A percentile compares a stretch with the other conserved stretches of the same genome.
Conservation (phyloP, 208 protist genomes). For the Crithidia bombi region DNA sequence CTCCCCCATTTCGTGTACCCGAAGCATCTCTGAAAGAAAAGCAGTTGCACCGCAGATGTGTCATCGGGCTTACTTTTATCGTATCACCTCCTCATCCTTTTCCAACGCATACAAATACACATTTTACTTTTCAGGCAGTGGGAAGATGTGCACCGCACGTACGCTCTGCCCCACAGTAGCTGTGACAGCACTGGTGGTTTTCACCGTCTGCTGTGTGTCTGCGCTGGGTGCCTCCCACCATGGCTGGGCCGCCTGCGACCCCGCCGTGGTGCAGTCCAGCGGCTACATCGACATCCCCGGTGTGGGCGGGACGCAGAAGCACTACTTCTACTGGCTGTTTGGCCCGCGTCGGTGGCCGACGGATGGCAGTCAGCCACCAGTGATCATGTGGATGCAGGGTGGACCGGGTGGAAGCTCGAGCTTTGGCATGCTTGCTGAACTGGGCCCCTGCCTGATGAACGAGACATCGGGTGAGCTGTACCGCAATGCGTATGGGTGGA, state of each 20-base stretch:
- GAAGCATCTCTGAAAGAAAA: too few species aligned
- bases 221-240: too few species aligned
- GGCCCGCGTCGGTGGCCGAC: constrained; percentile 49
- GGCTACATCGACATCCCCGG: constrained; percentile 79
- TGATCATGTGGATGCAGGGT: constrained; percentile 92
- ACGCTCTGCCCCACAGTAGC: too few species aligned
- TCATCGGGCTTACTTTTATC: too few species aligned
- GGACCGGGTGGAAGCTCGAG: constrained; percentile 89
- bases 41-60: too few species aligned
- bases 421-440: constrained; percentile 74
- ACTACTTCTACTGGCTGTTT: constrained; percentile 94
- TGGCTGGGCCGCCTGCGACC: constrained; percentile 10
- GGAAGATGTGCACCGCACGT: too few species aligned
- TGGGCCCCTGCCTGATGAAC: constrained; percentile 84
- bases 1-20: too few species aligned
- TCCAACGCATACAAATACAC: too few species aligned
- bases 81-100: too few species aligned
- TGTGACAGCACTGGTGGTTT: neutral
- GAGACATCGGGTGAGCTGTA: constrained; percentile 39
- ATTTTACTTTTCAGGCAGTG: too few species aligned
- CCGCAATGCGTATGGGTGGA: constrained; percentile 84
- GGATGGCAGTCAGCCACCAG: constrained; percentile 47
- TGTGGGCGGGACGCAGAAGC: constrained; percentile 39
- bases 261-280: constrained; percentile 59
- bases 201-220: too few species aligned